A percentile compares a stretch with the other conserved stretches of the same genome.
Conservation (phyloP, 2,329 filamentous ascomycete genomes). For the Pyricularia sp. region DNA sequence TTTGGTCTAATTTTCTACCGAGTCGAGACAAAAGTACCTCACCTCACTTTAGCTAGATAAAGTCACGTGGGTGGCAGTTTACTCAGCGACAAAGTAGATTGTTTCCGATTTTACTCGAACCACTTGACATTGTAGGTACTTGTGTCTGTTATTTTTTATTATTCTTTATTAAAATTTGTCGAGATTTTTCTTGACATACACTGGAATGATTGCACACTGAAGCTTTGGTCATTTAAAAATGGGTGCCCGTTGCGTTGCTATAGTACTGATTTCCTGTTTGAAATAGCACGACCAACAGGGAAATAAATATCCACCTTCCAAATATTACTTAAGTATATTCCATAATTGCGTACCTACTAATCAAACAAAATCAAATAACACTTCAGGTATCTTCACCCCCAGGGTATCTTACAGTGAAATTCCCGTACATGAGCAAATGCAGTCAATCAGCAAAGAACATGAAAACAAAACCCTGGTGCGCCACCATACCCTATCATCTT, state of each 20-base stretch:
- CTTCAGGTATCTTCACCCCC: too few relatives aligned
- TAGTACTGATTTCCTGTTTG: too few relatives aligned
- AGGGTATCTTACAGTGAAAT: not conserved
- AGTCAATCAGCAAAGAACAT: not conserved
- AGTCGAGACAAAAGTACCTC: not conserved
- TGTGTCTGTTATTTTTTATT: not conserved
- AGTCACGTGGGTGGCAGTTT: not conserved
- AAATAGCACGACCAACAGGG: too few relatives aligned
- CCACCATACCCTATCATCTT: not conserved
- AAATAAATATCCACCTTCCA: too few relatives aligned
- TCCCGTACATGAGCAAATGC: not conserved
- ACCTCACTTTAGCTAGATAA: not conserved
- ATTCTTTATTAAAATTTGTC: not conserved
- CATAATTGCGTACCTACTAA: too few relatives aligned
- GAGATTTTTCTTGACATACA: too few relatives aligned
- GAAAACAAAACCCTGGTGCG: not conserved
- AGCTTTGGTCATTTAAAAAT: too few relatives aligned
- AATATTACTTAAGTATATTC: too few relatives aligned
- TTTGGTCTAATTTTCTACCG: not conserved
- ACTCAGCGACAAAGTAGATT: not conserved
- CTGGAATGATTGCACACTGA: too few relatives aligned
- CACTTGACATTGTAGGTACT: not conserved
- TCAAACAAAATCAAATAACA: too few relatives aligned
- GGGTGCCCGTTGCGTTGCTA: too few relatives aligned
- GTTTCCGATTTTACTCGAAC: not conserved